These are phyloP conservation scores for Colletotrichum trifolii DNA, from an alignment of 2,329 filamentous ascomycete species.

Conservation along the genomic window DNA sequence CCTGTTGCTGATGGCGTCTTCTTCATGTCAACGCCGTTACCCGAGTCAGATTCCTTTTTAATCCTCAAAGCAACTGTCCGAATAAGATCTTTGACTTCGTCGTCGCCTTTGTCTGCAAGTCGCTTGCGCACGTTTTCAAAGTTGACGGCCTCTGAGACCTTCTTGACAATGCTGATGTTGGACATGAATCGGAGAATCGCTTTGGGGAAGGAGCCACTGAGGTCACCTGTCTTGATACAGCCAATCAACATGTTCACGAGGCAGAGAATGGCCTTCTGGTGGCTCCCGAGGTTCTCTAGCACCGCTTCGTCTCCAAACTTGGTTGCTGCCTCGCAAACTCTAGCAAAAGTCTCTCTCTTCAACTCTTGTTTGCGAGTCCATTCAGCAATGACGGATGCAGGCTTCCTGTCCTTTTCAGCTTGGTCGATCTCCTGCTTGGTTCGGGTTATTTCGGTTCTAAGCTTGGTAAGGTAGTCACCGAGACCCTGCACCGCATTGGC, in stretches of 20 bases:
- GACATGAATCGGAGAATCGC: slow-evolving; percentile 70
- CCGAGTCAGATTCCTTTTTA: slow-evolving; percentile 48
- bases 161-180: slow-evolving; percentile 69
- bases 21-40: slow-evolving; percentile 40
- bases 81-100: slow-evolving; percentile 71
- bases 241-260: slow-evolving; percentile 66
- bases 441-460: slow-evolving; percentile 60
- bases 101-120: slow-evolving; percentile 73
- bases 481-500: slow-evolving; percentile 62
- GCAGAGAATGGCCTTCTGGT: slow-evolving; percentile 66
- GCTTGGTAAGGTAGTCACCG: slow-evolving; percentile 60
- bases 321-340: slow-evolving; percentile 64
- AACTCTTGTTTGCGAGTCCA: slow-evolving; percentile 55
- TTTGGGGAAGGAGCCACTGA: slow-evolving; percentile 64
- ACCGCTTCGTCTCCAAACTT: slow-evolving; percentile 66
- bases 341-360: slow-evolving; percentile 61
- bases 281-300: slow-evolving; percentile 67
- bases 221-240: slow-evolving; percentile 64
- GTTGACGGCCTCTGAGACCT: slow-evolving; percentile 72
- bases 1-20: slow-evolving; percentile 37
- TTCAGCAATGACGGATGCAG: slow-evolving; percentile 48
- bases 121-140: slow-evolving; percentile 73
- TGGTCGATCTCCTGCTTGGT: slow-evolving; percentile 58
- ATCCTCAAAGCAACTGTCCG: slow-evolving; percentile 65
- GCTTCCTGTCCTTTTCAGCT: slow-evolving; percentile 54